These are phyloP conservation scores for Citrullus mucosospermus DNA, from an alignment of 306 rosid species.

Conservation along the genomic window DNA sequence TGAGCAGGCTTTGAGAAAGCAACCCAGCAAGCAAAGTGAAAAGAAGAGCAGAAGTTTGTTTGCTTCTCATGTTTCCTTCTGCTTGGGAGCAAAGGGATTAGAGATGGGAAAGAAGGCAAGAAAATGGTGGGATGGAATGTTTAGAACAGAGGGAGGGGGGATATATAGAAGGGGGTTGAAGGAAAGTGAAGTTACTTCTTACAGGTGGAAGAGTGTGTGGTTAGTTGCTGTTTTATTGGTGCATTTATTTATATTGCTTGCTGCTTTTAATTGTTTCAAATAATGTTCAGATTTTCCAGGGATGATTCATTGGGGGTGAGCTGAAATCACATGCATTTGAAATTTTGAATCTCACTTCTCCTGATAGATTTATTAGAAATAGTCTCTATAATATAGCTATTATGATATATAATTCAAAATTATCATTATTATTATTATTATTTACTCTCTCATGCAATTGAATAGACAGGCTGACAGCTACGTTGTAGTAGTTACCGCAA, in stretches of 20 bases:
- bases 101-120: neutral
- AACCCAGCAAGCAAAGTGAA: slow-evolving; percentile 26
- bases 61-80: slow-evolving; percentile 6
- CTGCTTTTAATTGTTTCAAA: slow-evolving; percentile 3
- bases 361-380: neutral
- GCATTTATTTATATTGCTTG: neutral
- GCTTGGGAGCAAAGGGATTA: neutral
- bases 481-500: no score
- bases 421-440: no score
- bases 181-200: slow-evolving; percentile 41
- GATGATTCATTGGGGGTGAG: neutral
- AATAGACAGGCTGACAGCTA: no score
- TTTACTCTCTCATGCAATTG: no score
- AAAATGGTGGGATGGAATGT: slow-evolving; percentile 8
- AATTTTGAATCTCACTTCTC: neutral
- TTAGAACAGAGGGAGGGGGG: slow-evolving; percentile 14
- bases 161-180: slow-evolving; percentile 26
- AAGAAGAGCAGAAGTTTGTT: slow-evolving; percentile 22
- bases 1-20: slow-evolving; percentile 44
- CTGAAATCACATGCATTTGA: slow-evolving; percentile 10
- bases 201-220: slow-evolving; percentile 48
- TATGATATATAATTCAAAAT: neutral
- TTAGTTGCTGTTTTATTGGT: slow-evolving; percentile 44
- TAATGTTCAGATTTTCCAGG: neutral
- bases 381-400: neutral